Evolutionary conservation across 495 filamentous ascomycete species (phyloP).

Genomic region (Terfezia claveryi): DNA sequence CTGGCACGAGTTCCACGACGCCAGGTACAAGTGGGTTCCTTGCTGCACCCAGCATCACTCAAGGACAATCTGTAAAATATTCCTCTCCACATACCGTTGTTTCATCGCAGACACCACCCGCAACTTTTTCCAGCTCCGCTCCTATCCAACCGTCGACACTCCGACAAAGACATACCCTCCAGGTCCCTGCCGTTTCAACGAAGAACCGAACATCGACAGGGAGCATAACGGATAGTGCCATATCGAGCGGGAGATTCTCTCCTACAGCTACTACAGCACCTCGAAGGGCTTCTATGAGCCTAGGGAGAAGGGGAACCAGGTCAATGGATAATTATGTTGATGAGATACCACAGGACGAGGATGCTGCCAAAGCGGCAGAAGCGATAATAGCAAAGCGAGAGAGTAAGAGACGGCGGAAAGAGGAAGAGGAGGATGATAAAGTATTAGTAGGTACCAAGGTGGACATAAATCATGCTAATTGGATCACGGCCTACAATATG

Average conservation of each 20-base stretch:
- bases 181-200: conserved; percentile 43
- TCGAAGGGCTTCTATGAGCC: conserved; percentile 57
- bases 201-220: conserved; percentile 30
- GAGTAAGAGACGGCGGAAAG: conserved; percentile 53
- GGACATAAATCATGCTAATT: conserved; percentile 92
- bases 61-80: neutral
- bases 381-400: conserved; percentile 75
- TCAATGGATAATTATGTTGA: conserved; percentile 65
- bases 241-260: conserved; percentile 63
- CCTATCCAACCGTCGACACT: conserved; percentile 2
- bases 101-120: neutral
- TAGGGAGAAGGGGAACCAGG: conserved; percentile 60
- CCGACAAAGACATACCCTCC: conserved; percentile 65
- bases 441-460: conserved; percentile 96
- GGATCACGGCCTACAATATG: conserved; percentile 98
- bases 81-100: neutral
- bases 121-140: neutral
- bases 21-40: neutral
- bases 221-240: conserved; percentile 37
- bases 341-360: conserved; percentile 67
- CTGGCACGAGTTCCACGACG: neutral
- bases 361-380: conserved; percentile 81
- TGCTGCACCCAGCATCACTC: neutral
- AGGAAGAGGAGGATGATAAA: conserved; percentile 82
- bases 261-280: conserved; percentile 29